Base-by-base conservation (phyloP, 768 basidiomycete species). In the Jaapia argillacea region DNA sequence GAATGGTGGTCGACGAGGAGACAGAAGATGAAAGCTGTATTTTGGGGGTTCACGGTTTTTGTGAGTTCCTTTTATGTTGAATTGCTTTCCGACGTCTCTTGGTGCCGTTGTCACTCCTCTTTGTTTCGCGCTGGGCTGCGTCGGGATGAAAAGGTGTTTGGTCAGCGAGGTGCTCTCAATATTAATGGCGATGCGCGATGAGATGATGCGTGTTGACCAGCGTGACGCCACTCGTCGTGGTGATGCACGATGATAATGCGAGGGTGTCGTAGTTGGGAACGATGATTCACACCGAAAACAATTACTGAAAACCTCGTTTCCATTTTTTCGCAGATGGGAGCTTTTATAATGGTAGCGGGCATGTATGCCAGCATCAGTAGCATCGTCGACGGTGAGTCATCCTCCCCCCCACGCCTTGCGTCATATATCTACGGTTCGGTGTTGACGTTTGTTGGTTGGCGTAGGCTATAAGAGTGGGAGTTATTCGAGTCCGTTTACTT, bases 311-410 rank as follows among this genome's bases (percentile, higher is more conserved):
- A n/a, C n/a, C n/a, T n/a, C n/a, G n/a, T n/a, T n/a, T n/a, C n/a
- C n/a, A n/a, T n/a, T n/a, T n/a, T n/a, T n/a, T n/a, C 10, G 4
- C 36, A 58, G 57, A 54, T 52, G 50, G 58, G 54, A 7, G 49
- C 41, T 1, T 57, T 59, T 49, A 55, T 59, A 48, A 59, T 59
- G 58, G 52, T 59, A 4, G 58, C 54, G 4, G 58, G 58, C 1
- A 36, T 59, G 40, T 59, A 59, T 25, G 43, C 58, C 2, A 57
- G 56, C 40, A 54, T 59, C 21, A 33, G 42, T 31, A 51, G 53
- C 43, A 59, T 59, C 43, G 42, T 54, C 13, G 45, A 57, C 2
- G 58, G 58, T 58, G 28, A 6, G 55, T 49, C 6, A 37, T 6
- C 1, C 39, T 24, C 12, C 24, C 10, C 12, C 7, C 33, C 35